Percentiles rank a stretch among this genome's conserved stretches.
Evolutionary conservation across 208 protist species (phyloP).

Genomic region (Acanthamoeba healyi): DNA sequence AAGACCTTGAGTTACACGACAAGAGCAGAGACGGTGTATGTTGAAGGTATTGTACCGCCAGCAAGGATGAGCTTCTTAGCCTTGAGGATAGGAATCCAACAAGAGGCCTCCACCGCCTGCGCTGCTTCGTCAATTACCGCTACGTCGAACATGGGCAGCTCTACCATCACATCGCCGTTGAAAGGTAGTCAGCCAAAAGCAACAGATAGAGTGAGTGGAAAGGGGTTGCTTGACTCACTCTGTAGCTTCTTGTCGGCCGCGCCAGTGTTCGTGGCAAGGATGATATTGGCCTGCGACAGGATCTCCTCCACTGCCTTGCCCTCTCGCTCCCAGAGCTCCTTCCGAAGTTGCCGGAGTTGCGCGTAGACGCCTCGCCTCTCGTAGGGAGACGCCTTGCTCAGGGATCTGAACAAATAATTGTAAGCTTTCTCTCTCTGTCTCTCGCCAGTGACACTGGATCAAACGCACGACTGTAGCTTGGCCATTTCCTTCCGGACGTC

Average conservation of each 20-base stretch:
- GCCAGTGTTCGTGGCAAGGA: slow-evolving; percentile 84
- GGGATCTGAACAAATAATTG: too few species aligned
- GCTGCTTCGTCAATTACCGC: slow-evolving; percentile 89
- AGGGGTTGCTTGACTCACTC: not conserved
- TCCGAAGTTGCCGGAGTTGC: slow-evolving; percentile 62
- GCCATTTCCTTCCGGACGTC: slow-evolving; percentile 82
- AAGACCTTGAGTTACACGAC: not conserved
- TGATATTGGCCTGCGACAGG: slow-evolving; percentile 82
- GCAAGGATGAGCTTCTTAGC: slow-evolving; percentile 83
- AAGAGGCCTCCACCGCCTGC: slow-evolving; percentile 88
- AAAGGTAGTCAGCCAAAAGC: slow-evolving; percentile 80
- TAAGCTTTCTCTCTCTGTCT: too few species aligned
- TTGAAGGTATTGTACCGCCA: slow-evolving; percentile 75
- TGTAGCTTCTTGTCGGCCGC: slow-evolving; percentile 72
- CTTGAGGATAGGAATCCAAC: slow-evolving; percentile 88
- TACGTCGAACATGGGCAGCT: slow-evolving; percentile 79
- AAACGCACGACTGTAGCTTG: slow-evolving; percentile 65
- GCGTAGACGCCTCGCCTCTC: slow-evolving; percentile 56
- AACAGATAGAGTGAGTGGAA: not conserved
- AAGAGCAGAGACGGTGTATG: not conserved
- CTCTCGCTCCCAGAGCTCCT: slow-evolving; percentile 78
- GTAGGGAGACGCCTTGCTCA: slow-evolving; percentile 5
- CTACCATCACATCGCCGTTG: not conserved
- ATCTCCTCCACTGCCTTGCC: slow-evolving; percentile 80
- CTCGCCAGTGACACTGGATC: too few species aligned